Base-by-base conservation (phyloP, 306 rosid genomes). In the Notholithocarpus densiflorus region DNA sequence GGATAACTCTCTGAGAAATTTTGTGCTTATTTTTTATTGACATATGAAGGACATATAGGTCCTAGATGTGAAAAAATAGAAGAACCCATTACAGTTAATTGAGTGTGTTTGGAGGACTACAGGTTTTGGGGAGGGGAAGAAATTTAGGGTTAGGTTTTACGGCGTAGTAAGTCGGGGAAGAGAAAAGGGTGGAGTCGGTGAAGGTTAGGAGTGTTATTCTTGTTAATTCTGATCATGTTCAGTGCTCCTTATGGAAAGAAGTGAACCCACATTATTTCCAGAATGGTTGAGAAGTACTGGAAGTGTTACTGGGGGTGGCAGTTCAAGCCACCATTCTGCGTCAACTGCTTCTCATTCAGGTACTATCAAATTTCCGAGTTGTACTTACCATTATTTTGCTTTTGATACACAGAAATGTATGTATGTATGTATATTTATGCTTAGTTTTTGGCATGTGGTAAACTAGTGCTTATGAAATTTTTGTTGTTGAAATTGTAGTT, bases 201-300 rank as follows among this genome's bases (percentile, higher is more conserved):
- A 82, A 79, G 92, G 92, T 68, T 81, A 79, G 79, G 77, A 55
- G 71, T 75, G 86, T 78, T 65, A 73, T 82, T 66, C 73, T 78
- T 66, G 72, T 80, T 75, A 66, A 56, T 80, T 79, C 92, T 90
- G 86, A 93, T 91, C 83, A 91, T 93, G 98, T 88, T 91, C 97
- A 91, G 88, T 86, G 87, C 84, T 96, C 92, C 90, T 84, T 87
- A 96, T 96, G 99, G 98, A 88, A 84, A 93, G 88, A 93, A 91
- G 99, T 96, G 98, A 96, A 89, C 97, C 98, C 71, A 51, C 99
- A n/a, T 91, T 96, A 89, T 97, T 86, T 86, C 99, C 99, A 84
- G 90, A 96, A 93, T 96, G 99, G 99, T 87, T 96, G 94, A 93
- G 97, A 90, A 88, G 81, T 86, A 70, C 97, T 75, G 99, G 98